Evolutionary conservation across 1,284 basidiomycete species (phyloP).

Genomic region (Boletus hoseneyae): DNA sequence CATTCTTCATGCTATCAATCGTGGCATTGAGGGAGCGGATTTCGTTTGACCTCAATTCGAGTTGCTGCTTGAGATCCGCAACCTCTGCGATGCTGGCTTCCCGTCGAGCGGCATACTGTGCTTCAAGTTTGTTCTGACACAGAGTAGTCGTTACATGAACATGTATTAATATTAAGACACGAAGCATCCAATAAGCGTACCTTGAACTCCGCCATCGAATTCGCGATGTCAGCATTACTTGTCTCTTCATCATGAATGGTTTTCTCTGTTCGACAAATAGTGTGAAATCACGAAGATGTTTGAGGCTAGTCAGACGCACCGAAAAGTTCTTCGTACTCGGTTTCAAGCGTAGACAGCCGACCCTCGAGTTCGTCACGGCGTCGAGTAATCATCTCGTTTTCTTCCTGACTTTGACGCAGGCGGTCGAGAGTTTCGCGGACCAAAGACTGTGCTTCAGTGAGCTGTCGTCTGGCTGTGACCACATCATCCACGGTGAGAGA

Average conservation of each 20-base stretch:
- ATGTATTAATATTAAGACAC: conserved; percentile 2
- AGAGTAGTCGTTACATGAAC: conserved; percentile 13
- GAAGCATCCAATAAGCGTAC: conserved; percentile 40
- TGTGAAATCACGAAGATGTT: conserved; percentile 14
- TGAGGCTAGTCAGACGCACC: conserved; percentile 46
- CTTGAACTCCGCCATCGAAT: conserved; percentile 89
- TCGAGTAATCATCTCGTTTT: conserved; percentile 83
- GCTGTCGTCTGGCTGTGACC: conserved; percentile 76
- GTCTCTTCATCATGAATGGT: conserved; percentile 82
- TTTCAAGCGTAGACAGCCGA: conserved; percentile 78
- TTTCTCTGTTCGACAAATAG: conserved; percentile 56
- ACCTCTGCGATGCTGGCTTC: conserved; percentile 88
- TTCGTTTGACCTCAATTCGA: conserved; percentile 86
- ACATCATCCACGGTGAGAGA: conserved; percentile 75
- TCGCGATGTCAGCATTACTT: conserved; percentile 74
- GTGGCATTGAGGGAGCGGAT: conserved; percentile 81
- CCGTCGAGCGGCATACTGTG: conserved; percentile 89
- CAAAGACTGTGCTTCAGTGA: conserved; percentile 85
- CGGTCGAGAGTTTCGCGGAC: conserved; percentile 89
- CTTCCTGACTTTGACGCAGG: conserved; percentile 86
- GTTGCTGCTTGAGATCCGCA: conserved; percentile 86
- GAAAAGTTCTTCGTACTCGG: conserved; percentile 94
- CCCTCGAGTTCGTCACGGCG: conserved; percentile 87
- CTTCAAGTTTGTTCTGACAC: conserved; percentile 83
- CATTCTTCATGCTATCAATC: conserved; percentile 91